A percentile compares a stretch with the other conserved stretches of the same genome.
phyloP scores from a whole-genome alignment of 2,329 filamentous ascomycete species.

The Neospermospora avenae region DNA sequence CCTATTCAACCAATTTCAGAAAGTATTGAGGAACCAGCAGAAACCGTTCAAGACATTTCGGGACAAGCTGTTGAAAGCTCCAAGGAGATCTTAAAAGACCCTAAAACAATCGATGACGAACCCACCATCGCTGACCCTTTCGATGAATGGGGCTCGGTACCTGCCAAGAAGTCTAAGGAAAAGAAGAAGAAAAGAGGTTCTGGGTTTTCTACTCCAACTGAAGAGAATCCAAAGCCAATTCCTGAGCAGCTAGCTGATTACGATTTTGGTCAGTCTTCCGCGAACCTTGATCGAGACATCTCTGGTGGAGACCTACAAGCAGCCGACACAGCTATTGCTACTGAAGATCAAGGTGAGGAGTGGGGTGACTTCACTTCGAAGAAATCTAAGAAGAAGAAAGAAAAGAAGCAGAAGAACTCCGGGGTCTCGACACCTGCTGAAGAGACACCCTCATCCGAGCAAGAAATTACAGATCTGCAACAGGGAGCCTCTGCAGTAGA shows the following conservation, averaged over 20 bases:
- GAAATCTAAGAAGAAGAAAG: slow-evolving; percentile 23
- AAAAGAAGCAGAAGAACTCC: slow-evolving; percentile 24
- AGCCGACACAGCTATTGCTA: neutral
- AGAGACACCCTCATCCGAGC: neutral
- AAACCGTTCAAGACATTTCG: neutral
- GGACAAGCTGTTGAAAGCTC: neutral
- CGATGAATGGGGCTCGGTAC: slow-evolving; percentile 18
- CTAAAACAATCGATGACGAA: neutral
- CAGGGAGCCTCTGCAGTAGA: neutral
- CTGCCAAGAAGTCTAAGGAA: slow-evolving; percentile 27
- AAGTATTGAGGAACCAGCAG: neutral
- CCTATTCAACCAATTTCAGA: neutral
- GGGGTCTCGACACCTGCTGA: neutral
- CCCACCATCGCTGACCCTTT: slow-evolving; percentile 6
- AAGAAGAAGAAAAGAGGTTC: slow-evolving; percentile 24
- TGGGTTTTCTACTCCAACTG: slow-evolving; percentile 14
- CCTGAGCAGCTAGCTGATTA: neutral
- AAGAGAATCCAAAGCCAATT: neutral
- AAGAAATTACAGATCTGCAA: neutral
- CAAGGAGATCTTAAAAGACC: neutral
- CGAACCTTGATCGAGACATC: neutral
- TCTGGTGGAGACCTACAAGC: neutral
- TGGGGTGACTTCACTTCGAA: slow-evolving; percentile 12
- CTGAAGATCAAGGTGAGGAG: slow-evolving; percentile 17
- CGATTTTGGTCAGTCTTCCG: neutral